Base-by-base conservation (phyloP, 2,329 filamentous ascomycete species). In the Fusarium begoniae region DNA sequence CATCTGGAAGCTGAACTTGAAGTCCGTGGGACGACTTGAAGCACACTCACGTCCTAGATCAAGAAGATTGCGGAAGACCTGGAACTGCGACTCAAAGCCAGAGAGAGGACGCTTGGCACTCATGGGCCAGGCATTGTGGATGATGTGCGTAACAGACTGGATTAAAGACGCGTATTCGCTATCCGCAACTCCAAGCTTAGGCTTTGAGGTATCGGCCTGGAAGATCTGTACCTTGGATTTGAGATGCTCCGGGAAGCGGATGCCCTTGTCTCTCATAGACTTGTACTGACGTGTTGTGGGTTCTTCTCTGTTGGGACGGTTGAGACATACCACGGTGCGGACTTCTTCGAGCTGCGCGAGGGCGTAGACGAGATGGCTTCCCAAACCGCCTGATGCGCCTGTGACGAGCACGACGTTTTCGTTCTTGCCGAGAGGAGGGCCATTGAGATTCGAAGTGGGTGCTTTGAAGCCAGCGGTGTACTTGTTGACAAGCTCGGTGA, bases 111-210 rank as follows among this genome's bases (percentile, higher is more conserved):
- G 74, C 48, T 76, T 76, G 6, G 74, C 74, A 14, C 74, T 76
- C 74, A 76, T 76, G 9, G 74, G 74, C 74, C 74, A 76, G 7
- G 74, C 74, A 17, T 76, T 76, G 28, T 76, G 74, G 5, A 76
- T 66, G 30, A 76, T 61, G 18, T 76, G 74, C 0, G 74, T 73
- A 3, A 53, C 44, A 1, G 22, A 22, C 2, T 28, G 18, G 3
- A 62, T 35, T 50, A 73, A 32, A 6, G 4, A 45, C 0, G 3
- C 30, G 4, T 59, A 73, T 1, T 63, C 70, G 5, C 26, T 28
- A 9, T 58, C 57, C 2, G 24, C 3, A 6, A 73, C 56, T 15
- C 70, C 70, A 6, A 73, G 22, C 14, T 41, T 70, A 0, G 56
- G 26, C 18, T 67, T 74, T 0, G 70, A 67, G 3, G 70, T 73